Conservation (phyloP, 2,329 filamentous ascomycete genomes). For the Nemania bipapillata region DNA sequence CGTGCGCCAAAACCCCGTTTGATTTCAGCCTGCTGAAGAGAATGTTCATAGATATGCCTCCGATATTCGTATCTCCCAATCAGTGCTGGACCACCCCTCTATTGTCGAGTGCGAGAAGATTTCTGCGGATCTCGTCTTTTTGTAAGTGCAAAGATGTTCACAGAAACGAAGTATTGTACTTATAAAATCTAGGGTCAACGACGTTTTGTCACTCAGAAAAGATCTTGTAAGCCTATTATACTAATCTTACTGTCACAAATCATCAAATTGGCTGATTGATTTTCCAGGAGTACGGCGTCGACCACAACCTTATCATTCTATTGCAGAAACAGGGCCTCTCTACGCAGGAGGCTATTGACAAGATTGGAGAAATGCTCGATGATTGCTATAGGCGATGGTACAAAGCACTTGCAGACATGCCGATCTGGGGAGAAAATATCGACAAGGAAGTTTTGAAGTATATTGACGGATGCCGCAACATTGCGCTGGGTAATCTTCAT, state of each 20-base stretch:
- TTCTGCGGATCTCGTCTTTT: constrained; percentile 38
- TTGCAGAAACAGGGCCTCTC: constrained; percentile 38
- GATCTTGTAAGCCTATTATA: constrained; percentile 35
- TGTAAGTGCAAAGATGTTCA: constrained; percentile 28
- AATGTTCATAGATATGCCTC: constrained; percentile 2
- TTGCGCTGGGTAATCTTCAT: constrained; percentile 44
- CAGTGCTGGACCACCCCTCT: constrained; percentile 39
- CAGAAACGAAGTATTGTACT: background rate
- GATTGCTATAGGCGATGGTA: constrained; percentile 45
- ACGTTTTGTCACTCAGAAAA: constrained; percentile 41
- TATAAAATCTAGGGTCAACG: constrained; percentile 35
- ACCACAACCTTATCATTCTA: constrained; percentile 43
- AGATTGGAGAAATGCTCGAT: constrained; percentile 40
- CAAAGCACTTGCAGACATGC: constrained; percentile 40
- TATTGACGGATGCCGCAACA: constrained; percentile 39
- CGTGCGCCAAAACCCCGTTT: background rate
- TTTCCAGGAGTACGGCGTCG: constrained; percentile 29
- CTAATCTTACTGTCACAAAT: too few relatives aligned
- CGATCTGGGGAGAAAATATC: constrained; percentile 43
- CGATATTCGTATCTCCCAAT: constrained; percentile 38
- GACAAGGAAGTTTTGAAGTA: constrained; percentile 43
- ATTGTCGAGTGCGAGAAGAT: constrained; percentile 37
- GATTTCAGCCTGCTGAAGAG: background rate
- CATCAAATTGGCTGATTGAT: background rate
- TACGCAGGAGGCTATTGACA: constrained; percentile 43